These are phyloP conservation scores for Aspergillus neoniger DNA, from an alignment of 2,329 filamentous ascomycete genomes.

Conservation along the genomic window DNA sequence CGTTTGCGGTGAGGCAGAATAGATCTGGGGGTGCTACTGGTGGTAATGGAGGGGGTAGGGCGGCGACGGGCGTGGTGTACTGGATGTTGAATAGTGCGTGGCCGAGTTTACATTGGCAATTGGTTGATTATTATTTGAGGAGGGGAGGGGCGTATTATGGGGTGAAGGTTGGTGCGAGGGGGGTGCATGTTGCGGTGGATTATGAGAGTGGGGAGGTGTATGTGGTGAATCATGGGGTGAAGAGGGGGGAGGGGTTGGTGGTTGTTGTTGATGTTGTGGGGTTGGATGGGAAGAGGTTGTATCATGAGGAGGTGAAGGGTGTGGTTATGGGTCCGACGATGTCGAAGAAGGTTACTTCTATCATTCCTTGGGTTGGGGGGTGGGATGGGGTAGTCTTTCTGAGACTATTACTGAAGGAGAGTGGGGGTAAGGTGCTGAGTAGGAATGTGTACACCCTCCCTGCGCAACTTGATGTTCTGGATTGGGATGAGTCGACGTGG, in stretches of 20 bases:
- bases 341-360: slow-evolving; percentile 39
- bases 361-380: slow-evolving; percentile 23
- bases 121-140: slow-evolving; percentile 65
- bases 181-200: slow-evolving; percentile 60
- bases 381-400: too few species aligned
- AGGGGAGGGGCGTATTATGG: slow-evolving; percentile 63
- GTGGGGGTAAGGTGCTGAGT: slow-evolving; percentile 40
- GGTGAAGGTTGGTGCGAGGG: slow-evolving; percentile 53
- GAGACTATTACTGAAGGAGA: too few species aligned
- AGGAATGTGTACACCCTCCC: slow-evolving; percentile 64
- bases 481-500: slow-evolving; percentile 62
- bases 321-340: slow-evolving; percentile 50
- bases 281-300: slow-evolving; percentile 48
- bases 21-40: slow-evolving; percentile 23
- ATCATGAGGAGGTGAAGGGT: slow-evolving; percentile 30
- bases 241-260: slow-evolving; percentile 42
- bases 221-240: slow-evolving; percentile 57
- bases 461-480: slow-evolving; percentile 49
- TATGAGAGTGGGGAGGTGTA: slow-evolving; percentile 51
- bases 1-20: slow-evolving; percentile 55
- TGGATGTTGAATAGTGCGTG: slow-evolving; percentile 70
- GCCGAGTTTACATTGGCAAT: slow-evolving; percentile 66
- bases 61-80: slow-evolving; percentile 64
- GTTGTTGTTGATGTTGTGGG: slow-evolving; percentile 56
- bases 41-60: slow-evolving; percentile 30